Evolutionary conservation across 257 asterid genomes (phyloP).

Genomic region (Asclepias syriaca): DNA sequence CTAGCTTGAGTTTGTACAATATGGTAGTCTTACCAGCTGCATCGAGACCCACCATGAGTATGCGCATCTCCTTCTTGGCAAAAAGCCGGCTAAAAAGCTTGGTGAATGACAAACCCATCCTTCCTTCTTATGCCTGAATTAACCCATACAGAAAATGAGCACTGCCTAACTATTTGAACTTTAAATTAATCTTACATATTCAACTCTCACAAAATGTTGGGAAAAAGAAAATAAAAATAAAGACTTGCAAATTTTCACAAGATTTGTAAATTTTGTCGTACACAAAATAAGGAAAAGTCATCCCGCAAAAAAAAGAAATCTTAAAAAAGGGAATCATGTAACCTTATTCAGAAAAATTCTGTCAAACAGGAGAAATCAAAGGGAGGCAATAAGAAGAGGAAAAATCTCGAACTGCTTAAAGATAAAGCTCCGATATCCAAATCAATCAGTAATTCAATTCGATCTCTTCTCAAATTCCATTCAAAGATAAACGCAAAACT

Average conservation of each 20-base stretch:
- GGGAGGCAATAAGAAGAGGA: neutral
- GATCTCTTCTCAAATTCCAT: neutral
- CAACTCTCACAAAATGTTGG: neutral
- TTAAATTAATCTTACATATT: neutral
- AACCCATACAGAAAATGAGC: conserved; percentile 16
- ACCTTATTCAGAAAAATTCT: too few relatives aligned
- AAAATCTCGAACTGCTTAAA: neutral
- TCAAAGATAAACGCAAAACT: neutral
- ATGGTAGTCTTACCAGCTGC: conserved; percentile 16
- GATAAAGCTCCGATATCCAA: neutral
- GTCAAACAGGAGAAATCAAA: neutral
- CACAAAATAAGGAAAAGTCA: neutral
- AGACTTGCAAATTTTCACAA: neutral
- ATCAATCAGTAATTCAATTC: neutral
- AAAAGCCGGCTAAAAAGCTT: conserved; percentile 17
- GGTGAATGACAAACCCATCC: conserved; percentile 14
- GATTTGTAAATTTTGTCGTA: neutral
- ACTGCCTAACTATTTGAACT: neutral
- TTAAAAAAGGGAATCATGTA: too few relatives aligned
- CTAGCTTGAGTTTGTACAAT: conserved; percentile 21
- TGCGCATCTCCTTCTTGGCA: conserved; percentile 17
- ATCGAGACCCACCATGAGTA: conserved; percentile 18
- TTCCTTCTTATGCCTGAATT: conserved; percentile 8
- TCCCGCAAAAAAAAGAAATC: too few relatives aligned
- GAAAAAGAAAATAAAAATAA: too few relatives aligned